These are phyloP conservation scores for Aspergillus mulundensis DNA, from an alignment of 495 filamentous ascomycete species.

Conservation along the genomic window DNA sequence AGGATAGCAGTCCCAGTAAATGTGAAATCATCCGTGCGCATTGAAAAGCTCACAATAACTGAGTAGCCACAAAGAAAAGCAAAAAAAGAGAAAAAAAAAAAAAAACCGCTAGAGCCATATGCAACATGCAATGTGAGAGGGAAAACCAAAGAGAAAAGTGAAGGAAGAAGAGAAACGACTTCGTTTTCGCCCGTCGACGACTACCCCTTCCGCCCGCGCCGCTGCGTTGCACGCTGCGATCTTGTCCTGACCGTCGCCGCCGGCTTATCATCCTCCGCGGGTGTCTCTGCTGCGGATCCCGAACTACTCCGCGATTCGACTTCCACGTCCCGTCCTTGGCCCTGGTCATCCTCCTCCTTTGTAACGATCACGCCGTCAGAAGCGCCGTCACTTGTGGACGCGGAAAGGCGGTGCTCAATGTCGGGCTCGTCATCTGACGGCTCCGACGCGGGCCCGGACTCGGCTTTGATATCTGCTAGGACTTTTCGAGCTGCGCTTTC, in stretches of 20 bases:
- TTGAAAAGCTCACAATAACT: too few relatives aligned
- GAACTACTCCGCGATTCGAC: constrained; percentile 16
- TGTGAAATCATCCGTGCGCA: too few relatives aligned
- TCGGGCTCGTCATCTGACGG: constrained; percentile 19
- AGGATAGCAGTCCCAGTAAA: too few relatives aligned
- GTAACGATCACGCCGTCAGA: constrained; percentile 29
- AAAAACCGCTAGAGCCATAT: not conserved
- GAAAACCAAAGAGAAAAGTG: not conserved
- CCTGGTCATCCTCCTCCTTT: constrained; percentile 30
- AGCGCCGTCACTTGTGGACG: constrained; percentile 13
- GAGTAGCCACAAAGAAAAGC: not conserved
- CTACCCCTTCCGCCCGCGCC: constrained; percentile 4
- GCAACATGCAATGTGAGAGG: not conserved
- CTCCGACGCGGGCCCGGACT: constrained; percentile 24
- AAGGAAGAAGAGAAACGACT: not conserved
- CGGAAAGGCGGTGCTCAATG: constrained; percentile 17
- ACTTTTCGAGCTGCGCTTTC: constrained; percentile 68
- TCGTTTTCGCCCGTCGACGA: not conserved
- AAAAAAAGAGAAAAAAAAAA: not conserved
- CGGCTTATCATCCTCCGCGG: constrained; percentile 9
- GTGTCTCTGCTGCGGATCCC: constrained; percentile 15
- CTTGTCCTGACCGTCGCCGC: constrained; percentile 3
- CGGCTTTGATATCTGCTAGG: constrained; percentile 35
- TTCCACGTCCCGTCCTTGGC: not conserved
- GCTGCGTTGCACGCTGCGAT: not conserved